phyloP scores from a whole-genome alignment of 2,329 filamentous ascomycete species.

The Leptographium lundbergii region DNA sequence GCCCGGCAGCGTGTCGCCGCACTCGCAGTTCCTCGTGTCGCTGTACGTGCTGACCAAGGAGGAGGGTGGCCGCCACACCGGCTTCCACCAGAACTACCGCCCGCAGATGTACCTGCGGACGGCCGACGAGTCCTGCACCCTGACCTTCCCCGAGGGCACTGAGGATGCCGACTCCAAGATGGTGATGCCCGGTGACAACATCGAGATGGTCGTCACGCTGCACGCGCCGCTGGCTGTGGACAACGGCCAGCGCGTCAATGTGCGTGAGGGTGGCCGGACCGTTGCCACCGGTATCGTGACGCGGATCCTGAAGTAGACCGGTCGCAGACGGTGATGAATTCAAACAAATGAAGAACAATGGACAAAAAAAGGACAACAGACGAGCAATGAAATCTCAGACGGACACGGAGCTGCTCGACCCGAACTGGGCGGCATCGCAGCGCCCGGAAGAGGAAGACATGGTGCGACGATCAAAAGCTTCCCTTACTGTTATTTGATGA shows the following conservation, averaged over 20 bases:
- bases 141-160: conserved; percentile 77
- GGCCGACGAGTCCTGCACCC: conserved; percentile 64
- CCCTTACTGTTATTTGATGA: neutral
- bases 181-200: conserved; percentile 97
- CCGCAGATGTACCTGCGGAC: conserved; percentile 95
- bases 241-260: conserved; percentile 89
- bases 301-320: conserved; percentile 47
- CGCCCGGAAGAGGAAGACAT: neutral
- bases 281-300: conserved; percentile 76
- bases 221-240: conserved; percentile 80
- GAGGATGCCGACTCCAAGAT: conserved; percentile 62
- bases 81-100: conserved; percentile 92
- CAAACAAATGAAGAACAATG: neutral
- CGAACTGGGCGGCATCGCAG: neutral
- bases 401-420: neutral
- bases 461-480: neutral
- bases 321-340: neutral
- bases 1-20: conserved; percentile 73
- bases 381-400: neutral
- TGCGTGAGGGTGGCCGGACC: conserved; percentile 89
- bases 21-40: conserved; percentile 85
- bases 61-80: conserved; percentile 92
- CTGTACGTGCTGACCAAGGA: conserved; percentile 97
- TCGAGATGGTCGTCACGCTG: conserved; percentile 88
- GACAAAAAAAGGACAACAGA: conserved; percentile 3